Evolutionary conservation across 2,329 filamentous ascomycete species (phyloP).

Genomic region (Clarireedia monteithiana): DNA sequence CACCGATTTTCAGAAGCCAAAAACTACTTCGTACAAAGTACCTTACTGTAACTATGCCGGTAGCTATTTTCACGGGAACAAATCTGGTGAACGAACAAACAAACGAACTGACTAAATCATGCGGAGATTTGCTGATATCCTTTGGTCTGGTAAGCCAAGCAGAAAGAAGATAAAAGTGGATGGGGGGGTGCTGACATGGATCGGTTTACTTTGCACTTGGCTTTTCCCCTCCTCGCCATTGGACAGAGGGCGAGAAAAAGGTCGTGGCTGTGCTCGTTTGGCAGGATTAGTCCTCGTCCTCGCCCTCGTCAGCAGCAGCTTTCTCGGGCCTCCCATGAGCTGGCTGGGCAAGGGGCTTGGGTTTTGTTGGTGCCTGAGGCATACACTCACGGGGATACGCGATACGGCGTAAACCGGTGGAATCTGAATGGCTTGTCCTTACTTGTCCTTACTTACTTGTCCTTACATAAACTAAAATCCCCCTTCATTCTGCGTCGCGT

Average conservation of each 20-base stretch:
- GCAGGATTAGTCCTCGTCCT: neutral
- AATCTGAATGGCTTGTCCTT: neutral
- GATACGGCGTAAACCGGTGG: neutral
- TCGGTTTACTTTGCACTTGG: neutral
- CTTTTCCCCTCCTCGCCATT: neutral
- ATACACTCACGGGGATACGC: too few species aligned
- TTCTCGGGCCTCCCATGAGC: too few species aligned
- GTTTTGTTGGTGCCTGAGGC: too few species aligned
- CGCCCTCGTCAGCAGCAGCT: neutral
- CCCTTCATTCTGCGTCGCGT: neutral
- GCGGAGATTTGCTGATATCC: conserved; percentile 4
- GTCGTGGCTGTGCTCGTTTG: conserved; percentile 8
- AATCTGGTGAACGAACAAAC: neutral
- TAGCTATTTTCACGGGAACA: neutral
- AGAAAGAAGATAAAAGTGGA: neutral
- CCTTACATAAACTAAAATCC: neutral
- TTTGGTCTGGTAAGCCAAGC: neutral
- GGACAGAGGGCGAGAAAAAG: neutral
- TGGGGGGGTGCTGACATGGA: neutral
- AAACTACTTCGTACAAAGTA: too few species aligned
- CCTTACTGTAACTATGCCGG: neutral
- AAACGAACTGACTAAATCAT: conserved; percentile 3
- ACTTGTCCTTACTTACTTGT: neutral
- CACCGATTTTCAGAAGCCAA: neutral
- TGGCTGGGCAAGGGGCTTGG: too few species aligned